phyloP scores from a whole-genome alignment of 208 protist genomes.

The Trypanosoma cruzi region DNA sequence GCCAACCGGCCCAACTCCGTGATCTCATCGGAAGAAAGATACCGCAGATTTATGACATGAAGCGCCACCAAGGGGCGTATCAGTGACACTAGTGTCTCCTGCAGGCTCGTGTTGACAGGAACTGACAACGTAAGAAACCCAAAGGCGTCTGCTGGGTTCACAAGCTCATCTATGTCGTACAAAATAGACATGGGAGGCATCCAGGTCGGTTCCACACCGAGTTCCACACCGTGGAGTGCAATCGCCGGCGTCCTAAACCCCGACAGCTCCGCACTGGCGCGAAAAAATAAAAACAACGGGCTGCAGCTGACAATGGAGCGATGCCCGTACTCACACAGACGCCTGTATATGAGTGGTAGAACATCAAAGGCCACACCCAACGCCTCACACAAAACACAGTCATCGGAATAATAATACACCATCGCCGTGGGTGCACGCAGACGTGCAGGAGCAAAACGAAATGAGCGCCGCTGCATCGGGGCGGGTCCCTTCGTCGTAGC shows the following conservation, averaged over 20 bases:
- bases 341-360: constrained; percentile 54
- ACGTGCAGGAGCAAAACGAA: constrained; percentile 25
- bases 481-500: neutral
- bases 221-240: constrained; percentile 26
- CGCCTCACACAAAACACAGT: constrained; percentile 38
- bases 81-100: constrained; percentile 16
- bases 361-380: constrained; percentile 54
- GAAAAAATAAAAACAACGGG: constrained; percentile 59
- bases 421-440: constrained; percentile 39
- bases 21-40: constrained; percentile 23
- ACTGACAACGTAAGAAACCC: neutral
- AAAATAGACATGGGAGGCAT: constrained; percentile 2
- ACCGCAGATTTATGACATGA: constrained; percentile 30
- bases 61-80: constrained; percentile 16
- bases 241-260: constrained; percentile 37
- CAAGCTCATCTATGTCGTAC: constrained; percentile 20
- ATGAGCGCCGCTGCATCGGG: neutral
- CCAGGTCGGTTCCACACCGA: neutral
- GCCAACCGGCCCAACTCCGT: constrained; percentile 11
- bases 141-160: constrained; percentile 5
- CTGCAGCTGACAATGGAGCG: constrained; percentile 59
- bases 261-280: constrained; percentile 18
- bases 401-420: constrained; percentile 40
- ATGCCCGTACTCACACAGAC: constrained; percentile 45
- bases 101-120: constrained; percentile 2